Base-by-base conservation (phyloP, 495 filamentous ascomycete species). In the Aspergillus leporis region DNA sequence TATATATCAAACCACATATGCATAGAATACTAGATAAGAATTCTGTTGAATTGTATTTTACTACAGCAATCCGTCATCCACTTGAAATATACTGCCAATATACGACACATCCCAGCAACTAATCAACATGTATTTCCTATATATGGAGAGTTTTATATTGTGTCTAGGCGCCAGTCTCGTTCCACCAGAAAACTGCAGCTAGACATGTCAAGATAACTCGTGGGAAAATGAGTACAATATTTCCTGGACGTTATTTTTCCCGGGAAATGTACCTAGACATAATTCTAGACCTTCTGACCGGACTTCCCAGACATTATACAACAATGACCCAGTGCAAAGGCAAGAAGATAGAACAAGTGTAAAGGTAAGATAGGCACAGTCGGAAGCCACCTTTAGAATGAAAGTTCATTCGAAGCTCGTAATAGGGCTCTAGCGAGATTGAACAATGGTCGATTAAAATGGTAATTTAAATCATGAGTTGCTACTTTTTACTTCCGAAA, bases 371-470 rank as follows among this genome's bases (percentile, higher is more conserved):
- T 21, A 47, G 31, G n/a, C 8, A 45, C 16, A 31, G 5, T 41
- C 40, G 16, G 25, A 23, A 31, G 45, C 41, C 14, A 10, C 16
- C 12, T 16, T 41, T 16, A 41, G 14, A n/a, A 41, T 41, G 14
- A 18, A 18, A 1, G 12, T 41, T 41, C 5, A 19, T 47, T 47
- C 19, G 21, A 23, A 47, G 21, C 21, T 47, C 21, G 21, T 45
- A 10, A 23, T 4, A 16, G 18, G 7, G 43, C 43, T 47, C 43
- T 23, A 12, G 40, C 22, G 28, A 53, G 18, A 50, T 40, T 52
- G 47, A 64, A 53, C 19, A 58, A 57, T 28, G 48, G 55, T 36
- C 47, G 55, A 65, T 61, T 61, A 66, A 60, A 21, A 49, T 48
- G 30, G 49, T 53, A 40, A 56, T 53, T 56, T 52, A 55, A 59